phyloP scores from a whole-genome alignment of 1,139 yeast species.

The Casaregolazyma suthepensis region DNA sequence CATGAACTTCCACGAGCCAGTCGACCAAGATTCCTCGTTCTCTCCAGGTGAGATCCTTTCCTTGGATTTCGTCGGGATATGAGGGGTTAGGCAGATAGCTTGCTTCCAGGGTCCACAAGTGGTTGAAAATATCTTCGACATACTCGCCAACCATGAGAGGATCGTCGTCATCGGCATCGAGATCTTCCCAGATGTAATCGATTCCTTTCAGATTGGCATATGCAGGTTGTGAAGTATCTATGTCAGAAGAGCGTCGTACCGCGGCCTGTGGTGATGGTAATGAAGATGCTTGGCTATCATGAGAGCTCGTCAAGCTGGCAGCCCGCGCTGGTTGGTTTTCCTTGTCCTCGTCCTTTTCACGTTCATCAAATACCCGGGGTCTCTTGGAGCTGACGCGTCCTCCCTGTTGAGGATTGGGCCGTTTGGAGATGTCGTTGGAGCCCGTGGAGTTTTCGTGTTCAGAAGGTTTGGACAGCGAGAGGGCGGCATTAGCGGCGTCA shows the following conservation, averaged over 20 bases:
- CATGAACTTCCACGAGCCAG: slow-evolving; percentile 92
- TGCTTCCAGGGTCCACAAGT: slow-evolving; percentile 66
- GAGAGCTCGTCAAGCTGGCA: not conserved
- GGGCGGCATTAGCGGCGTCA: not conserved
- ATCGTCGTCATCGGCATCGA: slow-evolving; percentile 92
- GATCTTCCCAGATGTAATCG: slow-evolving; percentile 63
- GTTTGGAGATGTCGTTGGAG: slow-evolving; percentile 2
- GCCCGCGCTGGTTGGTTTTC: not conserved
- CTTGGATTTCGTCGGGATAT: slow-evolving; percentile 33
- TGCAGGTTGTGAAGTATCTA: not conserved
- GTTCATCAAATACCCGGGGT: slow-evolving; percentile 8
- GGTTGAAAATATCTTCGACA: slow-evolving; percentile 78
- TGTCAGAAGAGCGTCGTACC: not conserved
- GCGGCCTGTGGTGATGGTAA: not conserved
- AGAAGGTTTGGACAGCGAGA: not conserved
- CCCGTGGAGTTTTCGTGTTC: not conserved
- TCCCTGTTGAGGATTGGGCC: slow-evolving; percentile 5
- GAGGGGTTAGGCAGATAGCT: slow-evolving; percentile 73
- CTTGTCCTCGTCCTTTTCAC: slow-evolving; percentile 2
- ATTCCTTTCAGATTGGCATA: slow-evolving; percentile 3
- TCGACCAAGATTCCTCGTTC: slow-evolving; percentile 89
- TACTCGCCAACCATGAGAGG: slow-evolving; percentile 95
- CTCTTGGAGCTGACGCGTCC: slow-evolving; percentile 3
- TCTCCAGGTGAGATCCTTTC: slow-evolving; percentile 41
- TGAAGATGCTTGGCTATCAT: not conserved